These are phyloP conservation scores for Puccinia triticina DNA, from an alignment of 1,284 basidiomycete genomes.

Conservation along the genomic window DNA sequence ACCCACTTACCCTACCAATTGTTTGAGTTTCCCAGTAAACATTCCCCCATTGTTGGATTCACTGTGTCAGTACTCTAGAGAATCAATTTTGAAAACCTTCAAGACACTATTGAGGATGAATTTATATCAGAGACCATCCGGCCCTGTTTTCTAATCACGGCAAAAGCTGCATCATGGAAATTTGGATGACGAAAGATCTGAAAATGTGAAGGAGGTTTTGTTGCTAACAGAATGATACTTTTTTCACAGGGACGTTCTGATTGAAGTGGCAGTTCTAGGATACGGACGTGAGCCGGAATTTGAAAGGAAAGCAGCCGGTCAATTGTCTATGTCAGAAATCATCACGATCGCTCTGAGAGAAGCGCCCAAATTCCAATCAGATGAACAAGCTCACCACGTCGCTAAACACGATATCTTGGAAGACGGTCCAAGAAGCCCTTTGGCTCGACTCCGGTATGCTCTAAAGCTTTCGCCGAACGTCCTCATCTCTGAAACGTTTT, in stretches of 20 bases:
- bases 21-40: constrained; percentile 39
- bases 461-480: background rate
- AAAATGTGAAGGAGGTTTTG: background rate
- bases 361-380: constrained; percentile 27
- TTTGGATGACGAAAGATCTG: background rate
- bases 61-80: constrained; percentile 33
- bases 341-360: constrained; percentile 27
- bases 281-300: constrained; percentile 36
- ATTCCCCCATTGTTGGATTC: constrained; percentile 43
- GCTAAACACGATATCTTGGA: constrained; percentile 26
- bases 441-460: background rate
- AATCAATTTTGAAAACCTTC: background rate
- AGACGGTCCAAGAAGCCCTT: constrained; percentile 11
- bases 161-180: background rate
- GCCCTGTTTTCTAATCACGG: no score
- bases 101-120: background rate
- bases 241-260: constrained; percentile 21
- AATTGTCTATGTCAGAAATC: constrained; percentile 25
- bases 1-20: constrained; percentile 22
- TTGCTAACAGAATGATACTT: background rate
- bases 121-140: background rate
- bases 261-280: constrained; percentile 30
- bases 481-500: background rate
- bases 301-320: constrained; percentile 16
- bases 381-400: constrained; percentile 27